Percentiles rank a stretch among this genome's conserved stretches.
Conservation (phyloP, 108 stramenopile species). For the Cyclostephanos tholiformis region DNA sequence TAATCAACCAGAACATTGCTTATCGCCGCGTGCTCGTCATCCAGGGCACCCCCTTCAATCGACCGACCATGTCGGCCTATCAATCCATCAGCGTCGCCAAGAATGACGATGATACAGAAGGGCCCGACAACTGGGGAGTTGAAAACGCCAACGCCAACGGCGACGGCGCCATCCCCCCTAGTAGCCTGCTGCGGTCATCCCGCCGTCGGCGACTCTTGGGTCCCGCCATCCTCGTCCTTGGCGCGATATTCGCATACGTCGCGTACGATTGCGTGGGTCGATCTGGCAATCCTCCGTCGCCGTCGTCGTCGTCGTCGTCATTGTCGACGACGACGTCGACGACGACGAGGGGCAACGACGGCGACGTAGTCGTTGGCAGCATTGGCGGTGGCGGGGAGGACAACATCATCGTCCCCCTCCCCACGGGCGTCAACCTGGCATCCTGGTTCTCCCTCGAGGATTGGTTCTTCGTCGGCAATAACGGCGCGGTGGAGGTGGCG, state of each 20-base stretch:
- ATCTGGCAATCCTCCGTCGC: too few species aligned
- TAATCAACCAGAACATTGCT: too few species aligned
- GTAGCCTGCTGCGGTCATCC: too few species aligned
- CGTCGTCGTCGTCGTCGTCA: not conserved
- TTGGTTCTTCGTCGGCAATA: slow-evolving; percentile 70
- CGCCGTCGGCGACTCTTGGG: not conserved
- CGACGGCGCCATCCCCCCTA: not conserved
- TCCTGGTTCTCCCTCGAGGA: slow-evolving; percentile 85
- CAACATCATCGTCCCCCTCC: slow-evolving; percentile 35
- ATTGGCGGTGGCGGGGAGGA: not conserved
- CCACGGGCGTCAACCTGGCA: slow-evolving; percentile 71
- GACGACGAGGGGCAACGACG: not conserved
- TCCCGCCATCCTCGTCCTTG: not conserved
- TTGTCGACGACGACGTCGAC: not conserved
- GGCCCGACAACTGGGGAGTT: not conserved
- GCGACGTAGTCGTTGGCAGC: not conserved
- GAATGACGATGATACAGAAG: not conserved
- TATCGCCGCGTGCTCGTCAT: too few species aligned
- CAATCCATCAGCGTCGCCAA: slow-evolving; percentile 31
- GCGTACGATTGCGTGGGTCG: not conserved
- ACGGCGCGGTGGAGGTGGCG: slow-evolving; percentile 74
- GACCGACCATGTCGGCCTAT: slow-evolving; percentile 36
- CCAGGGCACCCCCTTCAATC: too few species aligned
- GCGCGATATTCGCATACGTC: not conserved
- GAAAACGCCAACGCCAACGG: not conserved